These are phyloP conservation scores for Mycena galopus DNA, from an alignment of 768 basidiomycete species.

Conservation along the genomic window DNA sequence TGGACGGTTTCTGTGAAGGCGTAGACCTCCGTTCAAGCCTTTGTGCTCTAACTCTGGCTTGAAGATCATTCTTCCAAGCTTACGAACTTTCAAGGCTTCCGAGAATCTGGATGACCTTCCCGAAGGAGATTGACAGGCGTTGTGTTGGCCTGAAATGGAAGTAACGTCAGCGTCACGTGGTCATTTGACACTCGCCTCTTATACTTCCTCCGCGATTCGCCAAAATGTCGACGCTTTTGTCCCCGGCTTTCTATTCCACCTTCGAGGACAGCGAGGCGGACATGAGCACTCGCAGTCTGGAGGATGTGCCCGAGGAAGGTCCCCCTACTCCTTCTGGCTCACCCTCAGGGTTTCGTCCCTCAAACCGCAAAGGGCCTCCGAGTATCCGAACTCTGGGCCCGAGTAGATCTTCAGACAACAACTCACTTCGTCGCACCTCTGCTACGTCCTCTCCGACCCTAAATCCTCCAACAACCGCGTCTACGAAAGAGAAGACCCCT, in stretches of 20 bases:
- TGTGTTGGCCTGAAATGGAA: background rate
- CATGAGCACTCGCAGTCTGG: constrained; percentile 47
- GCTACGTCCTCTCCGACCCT: constrained; percentile 37
- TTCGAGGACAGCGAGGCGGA: constrained; percentile 37
- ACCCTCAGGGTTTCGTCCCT: constrained; percentile 25
- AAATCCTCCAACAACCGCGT: constrained; percentile 14
- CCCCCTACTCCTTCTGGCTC: constrained; percentile 37
- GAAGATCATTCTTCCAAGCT: background rate
- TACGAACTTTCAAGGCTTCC: background rate
- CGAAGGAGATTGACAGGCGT: constrained; percentile 15
- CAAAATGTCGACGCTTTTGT: constrained; percentile 11
- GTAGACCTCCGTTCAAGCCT: background rate
- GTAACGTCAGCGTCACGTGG: background rate
- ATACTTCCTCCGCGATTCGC: no score
- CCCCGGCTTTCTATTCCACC: constrained; percentile 33
- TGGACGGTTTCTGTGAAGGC: background rate
- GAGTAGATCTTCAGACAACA: constrained; percentile 25
- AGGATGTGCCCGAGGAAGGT: constrained; percentile 52
- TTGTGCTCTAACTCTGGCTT: background rate
- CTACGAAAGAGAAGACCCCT: constrained; percentile 35
- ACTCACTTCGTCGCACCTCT: constrained; percentile 32
- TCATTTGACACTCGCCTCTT: background rate
- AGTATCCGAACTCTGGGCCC: constrained; percentile 53
- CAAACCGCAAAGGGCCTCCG: constrained; percentile 40
- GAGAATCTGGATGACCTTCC: background rate